Evolutionary conservation across 2,329 filamentous ascomycete species (phyloP), one percentile per base, ranked within the genome.

Genomic region (Hymenoscyphus fructigenus): DNA sequence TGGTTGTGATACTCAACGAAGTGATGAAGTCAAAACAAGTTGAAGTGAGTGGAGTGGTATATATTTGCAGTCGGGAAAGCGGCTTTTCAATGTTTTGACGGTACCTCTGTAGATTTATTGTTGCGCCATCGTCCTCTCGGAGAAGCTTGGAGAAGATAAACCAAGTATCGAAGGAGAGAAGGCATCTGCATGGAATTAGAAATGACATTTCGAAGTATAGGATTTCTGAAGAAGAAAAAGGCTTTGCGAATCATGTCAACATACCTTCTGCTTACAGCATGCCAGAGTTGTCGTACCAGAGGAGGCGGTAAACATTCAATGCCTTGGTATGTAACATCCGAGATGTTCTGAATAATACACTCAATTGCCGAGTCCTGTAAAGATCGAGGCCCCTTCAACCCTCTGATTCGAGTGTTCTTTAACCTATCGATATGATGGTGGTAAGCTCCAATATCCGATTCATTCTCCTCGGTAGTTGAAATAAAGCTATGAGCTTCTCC

Each of bases 1-100:
- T 53, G 20, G 68, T 66, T 36, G 73, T 74, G 20, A 77, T 76
- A 56, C 69, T 73, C 15, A 77, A 64, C 20, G 66, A 66, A 17
- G 74, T 69, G 17, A 77, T 68, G 61, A 75, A 77, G 1, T 75
- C 71, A 53, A 73, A 75, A 10, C 67, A 68, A 6, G 29, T 32
- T 14, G 75, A 76, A 14, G 62, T 72, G 34, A 76, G 61, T 44
- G 74, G 68, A 2, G 29, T 63, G 5, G 67, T 71, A 55, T 76
- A 76, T 1, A 68, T 61, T 26, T 61, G 57, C 9, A 76, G 67
- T 38, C 64, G 60, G n/a, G 68, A 68, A 12, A 60, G 56, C 29
- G 73, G 73, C 9, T 58, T 57, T 28, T 55, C 20, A 29, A 76
- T 69, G 6, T 57, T 50, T 58, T 72, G 61, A n/a, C 68, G 68